Evolutionary conservation across 2,329 filamentous ascomycete genomes (phyloP).

Genomic region (Alternaria sp.): DNA sequence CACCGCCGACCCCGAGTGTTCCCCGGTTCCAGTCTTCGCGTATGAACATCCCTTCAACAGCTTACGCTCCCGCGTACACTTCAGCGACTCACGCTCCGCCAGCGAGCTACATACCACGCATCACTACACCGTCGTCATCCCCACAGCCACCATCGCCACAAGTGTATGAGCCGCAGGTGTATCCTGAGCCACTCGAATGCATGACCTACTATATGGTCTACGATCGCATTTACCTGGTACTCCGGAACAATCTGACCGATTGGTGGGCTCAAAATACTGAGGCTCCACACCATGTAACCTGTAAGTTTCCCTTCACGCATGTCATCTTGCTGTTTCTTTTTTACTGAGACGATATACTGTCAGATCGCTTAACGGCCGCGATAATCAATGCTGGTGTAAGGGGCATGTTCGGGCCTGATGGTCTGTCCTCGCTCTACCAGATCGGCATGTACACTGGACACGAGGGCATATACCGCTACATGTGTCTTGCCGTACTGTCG

Average conservation of each 20-base stretch:
- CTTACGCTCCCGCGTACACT: not conserved
- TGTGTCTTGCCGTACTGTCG: conserved; percentile 12
- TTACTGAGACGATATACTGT: not conserved
- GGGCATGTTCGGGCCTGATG: conserved; percentile 18
- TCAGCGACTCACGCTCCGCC: not conserved
- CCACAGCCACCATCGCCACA: not conserved
- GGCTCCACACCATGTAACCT: not conserved
- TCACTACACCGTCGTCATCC: not conserved
- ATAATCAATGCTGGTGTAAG: not conserved
- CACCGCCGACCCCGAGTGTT: not conserved
- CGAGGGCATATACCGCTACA: conserved; percentile 13
- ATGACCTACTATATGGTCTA: conserved; percentile 12
- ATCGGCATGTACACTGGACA: conserved; percentile 19
- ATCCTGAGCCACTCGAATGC: not conserved
- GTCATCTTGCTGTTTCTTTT: not conserved
- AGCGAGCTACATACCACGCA: not conserved
- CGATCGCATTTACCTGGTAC: conserved; percentile 8
- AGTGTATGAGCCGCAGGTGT: not conserved
- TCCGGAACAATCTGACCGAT: not conserved
- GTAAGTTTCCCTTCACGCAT: not conserved
- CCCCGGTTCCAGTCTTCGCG: not conserved
- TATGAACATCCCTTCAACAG: not conserved
- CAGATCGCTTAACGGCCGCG: not conserved
- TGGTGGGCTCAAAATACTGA: not conserved
- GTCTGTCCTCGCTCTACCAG: conserved; percentile 5